phyloP scores from a whole-genome alignment of 2,329 filamentous ascomycete genomes.

The Neurospora sp. region DNA sequence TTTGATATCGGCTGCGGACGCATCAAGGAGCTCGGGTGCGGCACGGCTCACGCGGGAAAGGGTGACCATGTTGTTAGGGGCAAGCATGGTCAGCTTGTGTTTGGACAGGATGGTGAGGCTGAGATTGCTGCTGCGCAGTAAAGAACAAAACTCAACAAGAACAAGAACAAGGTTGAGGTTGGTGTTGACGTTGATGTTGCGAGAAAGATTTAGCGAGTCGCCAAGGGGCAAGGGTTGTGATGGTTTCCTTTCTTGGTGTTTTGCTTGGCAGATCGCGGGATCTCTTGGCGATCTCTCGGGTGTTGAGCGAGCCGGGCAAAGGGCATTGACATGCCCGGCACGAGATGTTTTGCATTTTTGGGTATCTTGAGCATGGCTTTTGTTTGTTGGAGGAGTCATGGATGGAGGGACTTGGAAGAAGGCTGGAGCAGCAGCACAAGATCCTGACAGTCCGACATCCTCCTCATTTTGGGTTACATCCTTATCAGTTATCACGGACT shows the following conservation, averaged over 20 bases:
- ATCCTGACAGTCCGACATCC: background rate
- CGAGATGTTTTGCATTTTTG: background rate
- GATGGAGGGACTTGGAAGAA: background rate
- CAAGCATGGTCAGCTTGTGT: slow-evolving; percentile 42
- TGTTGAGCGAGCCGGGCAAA: background rate
- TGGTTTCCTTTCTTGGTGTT: no score
- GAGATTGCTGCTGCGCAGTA: background rate
- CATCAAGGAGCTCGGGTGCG: slow-evolving; percentile 38
- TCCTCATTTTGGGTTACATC: background rate
- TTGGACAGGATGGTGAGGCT: slow-evolving; percentile 15
- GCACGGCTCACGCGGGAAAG: slow-evolving; percentile 22
- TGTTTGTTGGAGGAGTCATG: background rate
- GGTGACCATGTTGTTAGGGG: slow-evolving; percentile 32
- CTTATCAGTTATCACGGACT: background rate
- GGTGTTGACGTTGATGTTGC: background rate
- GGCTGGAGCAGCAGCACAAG: background rate
- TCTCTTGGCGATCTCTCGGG: background rate
- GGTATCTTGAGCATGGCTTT: background rate
- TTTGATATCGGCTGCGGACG: slow-evolving; percentile 52
- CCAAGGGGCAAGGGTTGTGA: no score
- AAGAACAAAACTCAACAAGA: background rate
- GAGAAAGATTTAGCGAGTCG: background rate
- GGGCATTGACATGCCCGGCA: background rate
- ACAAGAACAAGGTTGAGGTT: background rate
- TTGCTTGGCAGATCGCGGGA: no score